Evolutionary conservation across 2,329 filamentous ascomycete genomes (phyloP).

Genomic region (Apiospora rasikravindrae): DNA sequence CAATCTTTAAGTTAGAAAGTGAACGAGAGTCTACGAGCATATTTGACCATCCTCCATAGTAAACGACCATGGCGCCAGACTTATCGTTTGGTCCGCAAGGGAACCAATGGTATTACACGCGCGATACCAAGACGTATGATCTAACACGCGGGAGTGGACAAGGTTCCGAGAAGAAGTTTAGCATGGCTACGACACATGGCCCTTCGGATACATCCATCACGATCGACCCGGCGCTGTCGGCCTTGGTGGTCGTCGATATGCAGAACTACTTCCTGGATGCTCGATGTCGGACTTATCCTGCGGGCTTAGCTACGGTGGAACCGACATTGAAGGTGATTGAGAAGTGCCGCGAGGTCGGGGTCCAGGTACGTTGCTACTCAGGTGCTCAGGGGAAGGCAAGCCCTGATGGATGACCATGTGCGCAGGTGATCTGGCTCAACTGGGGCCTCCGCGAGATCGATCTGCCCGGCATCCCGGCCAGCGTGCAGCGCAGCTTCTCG

Average conservation of each 20-base stretch:
- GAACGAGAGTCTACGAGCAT: not conserved
- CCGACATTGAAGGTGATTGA: slow-evolving; percentile 48
- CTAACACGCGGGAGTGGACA: slow-evolving; percentile 29
- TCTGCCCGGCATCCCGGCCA: slow-evolving; percentile 54
- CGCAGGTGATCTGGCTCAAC: slow-evolving; percentile 56
- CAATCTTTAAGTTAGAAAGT: not conserved
- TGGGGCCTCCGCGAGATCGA: slow-evolving; percentile 63
- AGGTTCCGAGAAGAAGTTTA: slow-evolving; percentile 24
- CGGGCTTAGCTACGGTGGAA: slow-evolving; percentile 47
- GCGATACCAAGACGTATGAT: slow-evolving; percentile 34
- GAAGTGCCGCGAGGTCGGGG: slow-evolving; percentile 53
- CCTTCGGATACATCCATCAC: slow-evolving; percentile 39
- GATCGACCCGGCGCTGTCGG: slow-evolving; percentile 47
- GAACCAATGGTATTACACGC: slow-evolving; percentile 40
- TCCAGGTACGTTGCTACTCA: slow-evolving; percentile 42
- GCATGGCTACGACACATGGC: slow-evolving; percentile 36
- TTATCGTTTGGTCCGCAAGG: slow-evolving; percentile 37
- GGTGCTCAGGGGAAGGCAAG: not conserved
- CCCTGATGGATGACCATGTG: not conserved
- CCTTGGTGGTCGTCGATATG: slow-evolving; percentile 57
- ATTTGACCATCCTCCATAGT: not conserved
- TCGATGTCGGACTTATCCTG: slow-evolving; percentile 45
- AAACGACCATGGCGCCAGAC: slow-evolving; percentile 25
- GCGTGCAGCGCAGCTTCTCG: slow-evolving; percentile 54
- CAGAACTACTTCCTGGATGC: slow-evolving; percentile 58